Evolutionary conservation across 139 green algal genomes (phyloP), one percentile per base, ranked within the genome.

Genomic region (Gonium pectorale): DNA sequence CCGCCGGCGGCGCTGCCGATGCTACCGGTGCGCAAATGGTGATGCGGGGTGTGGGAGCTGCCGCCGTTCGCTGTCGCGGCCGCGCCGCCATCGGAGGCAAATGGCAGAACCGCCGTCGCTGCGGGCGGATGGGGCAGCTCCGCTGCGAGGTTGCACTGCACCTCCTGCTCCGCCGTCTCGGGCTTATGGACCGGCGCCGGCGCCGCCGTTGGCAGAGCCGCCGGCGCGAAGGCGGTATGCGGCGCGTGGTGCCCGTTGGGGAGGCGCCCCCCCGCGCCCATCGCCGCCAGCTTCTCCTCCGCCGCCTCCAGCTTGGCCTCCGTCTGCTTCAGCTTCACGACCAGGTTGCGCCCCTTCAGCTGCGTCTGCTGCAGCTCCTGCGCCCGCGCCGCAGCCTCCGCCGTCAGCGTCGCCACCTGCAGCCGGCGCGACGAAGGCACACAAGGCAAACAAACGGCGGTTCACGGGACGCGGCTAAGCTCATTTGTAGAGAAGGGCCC

Each of bases 311-410:
- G 84, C 75, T 41, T 72, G 38, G 86, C 43, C 81, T 90, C 87
- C 9, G 81, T 75, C 77, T 86, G 74, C 60, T 90, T 90, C 35
- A 88, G 70, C 49, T 67, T 66, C 44, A 86, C 82, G 40, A 83
- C 67, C 69, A 91, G 70, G 52, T 80, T 70, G 54, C 87, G 87
- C 29, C 73, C 78, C 69, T 91, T 86, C n/a, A 77, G 70, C 72
- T 63, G 68, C 40, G 69, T 56, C 78, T 81, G 71, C 26, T 64
- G 64, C 62, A 86, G 31, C 43, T 88, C 87, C 37, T 83, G 43
- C n/a, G 67, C 49, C 6, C 35, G n/a, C 24, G 41, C 49, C 8
- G 40, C 44, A 0, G 63, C 44, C 49, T 88, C 75, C 15, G 1
- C 2, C 9, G 67, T 71, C 13, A 83, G 46, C 27, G n/a, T 38